Percentiles rank a stretch among this genome's conserved stretches.
phyloP scores from a whole-genome alignment of 164 flowering plant genomes.

The Malania oleifera region DNA sequence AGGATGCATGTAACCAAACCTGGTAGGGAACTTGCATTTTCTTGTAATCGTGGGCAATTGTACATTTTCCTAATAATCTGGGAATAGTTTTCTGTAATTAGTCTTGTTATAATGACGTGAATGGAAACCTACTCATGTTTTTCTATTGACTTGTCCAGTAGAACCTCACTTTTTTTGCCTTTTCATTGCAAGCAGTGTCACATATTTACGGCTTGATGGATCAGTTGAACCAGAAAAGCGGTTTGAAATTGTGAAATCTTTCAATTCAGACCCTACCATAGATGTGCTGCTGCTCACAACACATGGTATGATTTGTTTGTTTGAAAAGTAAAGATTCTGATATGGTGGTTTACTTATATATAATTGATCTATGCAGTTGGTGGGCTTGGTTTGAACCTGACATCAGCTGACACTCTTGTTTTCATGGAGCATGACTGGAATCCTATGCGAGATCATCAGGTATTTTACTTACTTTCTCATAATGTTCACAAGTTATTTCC shows the following conservation, averaged over 20 bases:
- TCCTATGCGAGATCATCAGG: constrained; percentile 99
- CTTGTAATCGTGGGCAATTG: too few relatives aligned
- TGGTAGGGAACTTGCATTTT: too few relatives aligned
- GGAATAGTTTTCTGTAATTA: too few relatives aligned
- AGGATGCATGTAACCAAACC: too few relatives aligned
- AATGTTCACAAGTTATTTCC: background rate
- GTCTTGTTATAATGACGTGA: too few relatives aligned
- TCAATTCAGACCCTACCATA: constrained; percentile 98
- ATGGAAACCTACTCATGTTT: too few relatives aligned
- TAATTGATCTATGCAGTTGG: constrained; percentile 28
- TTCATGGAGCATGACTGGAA: constrained; percentile 99
- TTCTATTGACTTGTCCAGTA: background rate
- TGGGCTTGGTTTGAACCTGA: constrained; percentile 95
- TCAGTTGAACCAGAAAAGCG: constrained; percentile 91
- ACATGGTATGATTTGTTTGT: constrained; percentile 56
- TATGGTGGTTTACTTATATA: background rate
- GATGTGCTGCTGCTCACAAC: constrained; percentile 93
- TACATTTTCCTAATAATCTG: too few relatives aligned
- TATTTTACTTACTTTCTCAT: constrained; percentile 15
- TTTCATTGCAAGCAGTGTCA: constrained; percentile 51
- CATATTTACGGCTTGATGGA: constrained; percentile 94
- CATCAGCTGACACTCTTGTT: constrained; percentile 95
- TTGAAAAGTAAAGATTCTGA: background rate
- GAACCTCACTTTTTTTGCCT: background rate
- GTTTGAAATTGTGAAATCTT: constrained; percentile 93